Conservation (phyloP, 305 asterid species). For the Caryopteris hybrid region DNA sequence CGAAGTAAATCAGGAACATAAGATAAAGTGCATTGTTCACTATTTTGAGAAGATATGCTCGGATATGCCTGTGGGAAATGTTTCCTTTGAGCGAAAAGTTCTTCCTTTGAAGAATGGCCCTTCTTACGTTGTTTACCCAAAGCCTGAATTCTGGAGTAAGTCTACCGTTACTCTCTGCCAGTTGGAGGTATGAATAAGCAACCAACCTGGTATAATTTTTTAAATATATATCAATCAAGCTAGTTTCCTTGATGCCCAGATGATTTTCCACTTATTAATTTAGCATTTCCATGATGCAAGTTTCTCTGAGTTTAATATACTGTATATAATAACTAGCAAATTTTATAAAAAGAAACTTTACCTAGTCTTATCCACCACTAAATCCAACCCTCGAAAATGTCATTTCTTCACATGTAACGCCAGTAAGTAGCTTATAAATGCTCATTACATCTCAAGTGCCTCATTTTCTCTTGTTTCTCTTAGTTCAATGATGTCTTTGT, state of each 20-base stretch:
- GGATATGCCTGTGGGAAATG: conserved; percentile 55
- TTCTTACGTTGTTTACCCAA: conserved; percentile 43
- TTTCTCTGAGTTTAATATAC: neutral
- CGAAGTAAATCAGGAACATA: conserved; percentile 53
- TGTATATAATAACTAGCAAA: neutral
- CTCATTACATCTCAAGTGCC: neutral
- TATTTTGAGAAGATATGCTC: conserved; percentile 70
- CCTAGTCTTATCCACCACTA: no score
- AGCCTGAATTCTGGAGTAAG: conserved; percentile 64
- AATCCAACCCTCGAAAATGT: neutral
- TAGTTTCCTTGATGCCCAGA: conserved; percentile 6
- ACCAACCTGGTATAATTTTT: neutral
- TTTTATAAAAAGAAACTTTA: neutral
- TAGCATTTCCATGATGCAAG: neutral
- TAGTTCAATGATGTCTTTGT: neutral
- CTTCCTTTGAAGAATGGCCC: conserved; percentile 39
- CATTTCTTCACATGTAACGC: neutral
- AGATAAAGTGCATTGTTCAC: conserved; percentile 79
- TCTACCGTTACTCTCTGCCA: conserved; percentile 61
- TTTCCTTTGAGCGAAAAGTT: conserved; percentile 88
- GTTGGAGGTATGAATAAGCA: conserved; percentile 53
- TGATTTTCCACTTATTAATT: neutral
- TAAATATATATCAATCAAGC: neutral
- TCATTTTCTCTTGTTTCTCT: neutral
- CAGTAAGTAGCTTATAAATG: neutral